A percentile compares a stretch with the other conserved stretches of the same genome.
These are phyloP conservation scores for Allium fistulosum DNA, from an alignment of 106 monocot genomes.

Conservation along the genomic window DNA sequence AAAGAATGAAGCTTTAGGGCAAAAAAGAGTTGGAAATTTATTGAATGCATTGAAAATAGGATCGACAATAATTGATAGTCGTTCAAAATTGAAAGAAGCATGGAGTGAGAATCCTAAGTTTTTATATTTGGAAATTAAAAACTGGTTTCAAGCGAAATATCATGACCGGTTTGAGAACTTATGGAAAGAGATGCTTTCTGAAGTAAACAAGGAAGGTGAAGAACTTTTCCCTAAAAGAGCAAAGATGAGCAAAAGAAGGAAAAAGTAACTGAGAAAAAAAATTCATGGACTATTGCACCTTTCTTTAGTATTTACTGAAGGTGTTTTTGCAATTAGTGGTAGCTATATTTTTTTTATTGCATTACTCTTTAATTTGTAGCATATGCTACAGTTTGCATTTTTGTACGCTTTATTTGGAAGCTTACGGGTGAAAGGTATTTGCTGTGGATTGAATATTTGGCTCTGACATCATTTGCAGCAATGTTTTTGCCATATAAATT, in stretches of 20 bases:
- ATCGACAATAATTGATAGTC: constrained; percentile 43
- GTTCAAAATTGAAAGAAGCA: constrained; percentile 38
- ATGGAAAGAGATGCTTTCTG: constrained; percentile 60
- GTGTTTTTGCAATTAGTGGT: too few species aligned
- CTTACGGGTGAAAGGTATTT: too few species aligned
- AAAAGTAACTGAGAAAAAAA: background rate
- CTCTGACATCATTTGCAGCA: too few species aligned
- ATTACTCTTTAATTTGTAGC: too few species aligned
- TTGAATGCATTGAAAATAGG: constrained; percentile 48
- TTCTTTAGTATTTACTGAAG: too few species aligned
- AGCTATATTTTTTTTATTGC: too few species aligned
- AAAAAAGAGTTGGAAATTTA: constrained; percentile 69
- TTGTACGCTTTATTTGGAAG: too few species aligned
- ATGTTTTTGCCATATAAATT: too few species aligned
- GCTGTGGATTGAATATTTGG: too few species aligned
- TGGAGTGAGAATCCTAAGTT: constrained; percentile 55
- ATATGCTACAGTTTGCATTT: too few species aligned
- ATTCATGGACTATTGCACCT: too few species aligned
- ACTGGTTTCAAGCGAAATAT: constrained; percentile 73
- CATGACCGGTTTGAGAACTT: constrained; percentile 31
- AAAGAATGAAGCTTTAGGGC: constrained; percentile 55
- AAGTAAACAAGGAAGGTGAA: constrained; percentile 30
- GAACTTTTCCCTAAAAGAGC: constrained; percentile 57
- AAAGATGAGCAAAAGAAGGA: constrained; percentile 24
- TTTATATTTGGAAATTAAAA: constrained; percentile 43